These are phyloP conservation scores for Mikania micrantha DNA, from an alignment of 129 eudicot species.

Conservation along the genomic window DNA sequence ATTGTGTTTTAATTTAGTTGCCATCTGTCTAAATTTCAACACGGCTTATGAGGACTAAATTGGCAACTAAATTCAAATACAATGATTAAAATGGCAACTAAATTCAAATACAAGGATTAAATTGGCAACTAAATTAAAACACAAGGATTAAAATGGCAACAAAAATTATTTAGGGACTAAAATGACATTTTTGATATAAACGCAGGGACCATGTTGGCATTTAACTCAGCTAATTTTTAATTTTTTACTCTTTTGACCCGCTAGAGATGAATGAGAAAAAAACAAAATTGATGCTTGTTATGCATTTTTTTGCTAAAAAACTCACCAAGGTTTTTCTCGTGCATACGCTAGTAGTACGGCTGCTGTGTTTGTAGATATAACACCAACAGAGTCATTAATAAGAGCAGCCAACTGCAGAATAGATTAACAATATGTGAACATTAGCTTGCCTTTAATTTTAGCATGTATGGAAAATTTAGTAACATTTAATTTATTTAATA, in stretches of 20 bases:
- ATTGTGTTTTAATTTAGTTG: no score
- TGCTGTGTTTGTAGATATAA: conserved; percentile 83
- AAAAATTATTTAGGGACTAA: no score
- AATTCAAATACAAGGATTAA: no score
- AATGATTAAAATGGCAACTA: no score
- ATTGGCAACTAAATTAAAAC: no score
- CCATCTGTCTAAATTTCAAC: no score
- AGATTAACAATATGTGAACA: conserved; percentile 2
- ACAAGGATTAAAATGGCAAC: no score
- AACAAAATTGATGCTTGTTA: not conserved
- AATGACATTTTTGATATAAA: no score
- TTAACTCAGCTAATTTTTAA: no score
- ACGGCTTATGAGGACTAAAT: no score
- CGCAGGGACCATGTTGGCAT: no score
- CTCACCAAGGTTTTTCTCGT: conserved; percentile 73
- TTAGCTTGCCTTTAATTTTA: not conserved
- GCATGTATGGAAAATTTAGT: not conserved
- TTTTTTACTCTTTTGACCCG: not conserved
- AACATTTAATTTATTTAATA: not conserved
- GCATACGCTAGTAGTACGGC: conserved; percentile 76
- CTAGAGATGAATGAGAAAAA: not conserved
- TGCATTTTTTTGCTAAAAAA: not conserved
- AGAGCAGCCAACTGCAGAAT: conserved; percentile 71
- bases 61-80: no score
- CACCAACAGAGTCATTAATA: conserved; percentile 84